Conservation (phyloP, 202 grass and related monocot species). For the Bolboschoenoplectus hybrid region DNA sequence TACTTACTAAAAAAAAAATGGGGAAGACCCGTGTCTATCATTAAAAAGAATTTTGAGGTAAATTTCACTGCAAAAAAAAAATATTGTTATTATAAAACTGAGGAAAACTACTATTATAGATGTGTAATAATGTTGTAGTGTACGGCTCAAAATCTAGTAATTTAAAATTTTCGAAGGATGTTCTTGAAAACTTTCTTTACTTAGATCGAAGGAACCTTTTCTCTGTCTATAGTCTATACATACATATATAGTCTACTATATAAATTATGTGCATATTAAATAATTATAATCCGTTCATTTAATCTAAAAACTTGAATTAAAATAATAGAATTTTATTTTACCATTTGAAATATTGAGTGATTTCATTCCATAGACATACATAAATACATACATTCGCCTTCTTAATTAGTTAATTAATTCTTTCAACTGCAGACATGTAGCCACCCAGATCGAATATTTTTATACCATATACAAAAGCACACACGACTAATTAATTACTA, state of each 20-base stretch:
- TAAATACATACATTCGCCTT: not conserved
- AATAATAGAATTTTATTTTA: too few species aligned
- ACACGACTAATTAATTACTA: not conserved
- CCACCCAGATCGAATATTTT: conserved; percentile 18
- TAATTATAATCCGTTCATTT: too few species aligned
- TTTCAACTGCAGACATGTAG: conserved; percentile 6
- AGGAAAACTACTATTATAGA: too few species aligned
- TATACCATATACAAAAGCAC: not conserved
- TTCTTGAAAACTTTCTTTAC: conserved; percentile 2
- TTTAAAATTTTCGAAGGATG: conserved; percentile 13
- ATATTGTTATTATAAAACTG: too few species aligned
- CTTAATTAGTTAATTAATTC: not conserved
- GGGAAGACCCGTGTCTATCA: too few species aligned
- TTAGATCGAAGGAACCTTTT: conserved; percentile 18
- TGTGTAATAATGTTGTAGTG: too few species aligned
- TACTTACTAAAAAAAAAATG: too few species aligned
- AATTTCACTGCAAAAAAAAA: too few species aligned
- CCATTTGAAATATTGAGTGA: too few species aligned
- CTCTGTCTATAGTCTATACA: not conserved
- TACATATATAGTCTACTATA: not conserved
- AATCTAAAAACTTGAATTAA: too few species aligned
- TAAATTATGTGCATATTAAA: not conserved
- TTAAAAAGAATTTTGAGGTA: too few species aligned
- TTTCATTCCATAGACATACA: not conserved
- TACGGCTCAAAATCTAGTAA: not conserved